Percentiles rank a stretch among this genome's conserved stretches.
These are phyloP conservation scores for Pyronema omphalodes DNA, from an alignment of 495 filamentous ascomycete species.

Conservation along the genomic window DNA sequence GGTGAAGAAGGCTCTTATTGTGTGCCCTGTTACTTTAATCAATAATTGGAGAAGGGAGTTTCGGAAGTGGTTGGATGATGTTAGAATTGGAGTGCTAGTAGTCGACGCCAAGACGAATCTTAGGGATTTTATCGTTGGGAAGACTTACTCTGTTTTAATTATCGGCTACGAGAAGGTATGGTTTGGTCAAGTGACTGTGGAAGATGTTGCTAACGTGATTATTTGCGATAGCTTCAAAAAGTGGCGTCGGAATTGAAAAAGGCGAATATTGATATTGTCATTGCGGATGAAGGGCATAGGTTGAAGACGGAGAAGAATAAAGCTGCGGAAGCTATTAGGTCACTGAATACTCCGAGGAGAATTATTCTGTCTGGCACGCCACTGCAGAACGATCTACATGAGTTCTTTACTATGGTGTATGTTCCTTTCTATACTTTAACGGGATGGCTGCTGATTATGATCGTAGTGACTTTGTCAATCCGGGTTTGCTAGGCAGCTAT, in stretches of 20 bases:
- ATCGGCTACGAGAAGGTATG: conserved; percentile 67
- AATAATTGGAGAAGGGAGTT: conserved; percentile 71
- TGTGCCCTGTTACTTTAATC: conserved; percentile 63
- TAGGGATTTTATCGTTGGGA: conserved; percentile 60
- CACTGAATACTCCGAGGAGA: conserved; percentile 46
- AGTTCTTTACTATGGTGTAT: conserved; percentile 55
- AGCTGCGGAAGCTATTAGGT: conserved; percentile 54
- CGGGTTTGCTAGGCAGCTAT: conserved; percentile 48
- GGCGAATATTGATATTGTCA: conserved; percentile 54
- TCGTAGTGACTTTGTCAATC: conserved; percentile 50
- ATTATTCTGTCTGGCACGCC: conserved; percentile 63
- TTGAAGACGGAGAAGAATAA: conserved; percentile 73
- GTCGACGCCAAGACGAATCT: conserved; percentile 44
- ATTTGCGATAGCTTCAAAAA: conserved; percentile 21
- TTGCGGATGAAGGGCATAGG: conserved; percentile 66
- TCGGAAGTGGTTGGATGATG: conserved; percentile 62
- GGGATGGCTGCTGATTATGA: background rate
- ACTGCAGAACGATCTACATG: conserved; percentile 61
- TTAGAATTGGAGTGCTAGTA: conserved; percentile 58
- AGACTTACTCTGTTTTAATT: conserved; percentile 59
- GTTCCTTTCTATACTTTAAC: background rate
- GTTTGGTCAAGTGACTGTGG: background rate
- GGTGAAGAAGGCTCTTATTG: conserved; percentile 61
- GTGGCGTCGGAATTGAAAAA: conserved; percentile 50
- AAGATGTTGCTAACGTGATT: background rate